Percentiles rank a stretch among this genome's conserved stretches.
Conservation (phyloP, 192 early-diverging fungal genomes). For the Entomortierella parvispora region DNA sequence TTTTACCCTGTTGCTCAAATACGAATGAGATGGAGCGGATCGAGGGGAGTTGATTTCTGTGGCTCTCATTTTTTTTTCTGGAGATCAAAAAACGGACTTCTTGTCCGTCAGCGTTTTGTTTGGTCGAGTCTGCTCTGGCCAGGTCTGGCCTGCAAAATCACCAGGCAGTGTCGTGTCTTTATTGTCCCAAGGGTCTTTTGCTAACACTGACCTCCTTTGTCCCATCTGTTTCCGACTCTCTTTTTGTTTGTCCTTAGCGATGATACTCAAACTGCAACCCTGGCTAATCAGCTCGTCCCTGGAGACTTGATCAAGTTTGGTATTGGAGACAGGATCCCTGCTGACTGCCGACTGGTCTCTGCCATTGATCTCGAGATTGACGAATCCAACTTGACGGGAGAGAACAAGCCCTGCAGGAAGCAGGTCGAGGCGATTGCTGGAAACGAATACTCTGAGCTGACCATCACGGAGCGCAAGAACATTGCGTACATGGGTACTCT, state of each 20-base stretch:
- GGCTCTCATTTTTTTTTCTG: too few species aligned
- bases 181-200: too few species aligned
- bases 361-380: constrained; percentile 90
- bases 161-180: too few species aligned
- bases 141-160: too few species aligned
- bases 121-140: too few species aligned
- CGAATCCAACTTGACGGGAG: constrained; percentile 90
- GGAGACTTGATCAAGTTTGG: constrained; percentile 91
- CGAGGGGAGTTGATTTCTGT: too few species aligned
- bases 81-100: too few species aligned
- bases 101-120: too few species aligned
- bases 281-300: constrained; percentile 88
- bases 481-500: constrained; percentile 97
- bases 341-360: constrained; percentile 84
- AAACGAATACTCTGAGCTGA: constrained; percentile 59
- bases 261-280: constrained; percentile 61
- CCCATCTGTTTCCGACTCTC: too few species aligned
- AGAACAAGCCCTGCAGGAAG: constrained; percentile 85
- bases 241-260: constrained; percentile 60
- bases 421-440: constrained; percentile 60
- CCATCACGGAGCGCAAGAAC: constrained; percentile 81
- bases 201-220: too few species aligned
- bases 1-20: too few species aligned
- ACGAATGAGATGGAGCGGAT: too few species aligned
- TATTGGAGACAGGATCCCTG: constrained; percentile 94